Conservation (phyloP, 2,329 filamentous ascomycete genomes). For the Ophiostoma triangulosporum region DNA sequence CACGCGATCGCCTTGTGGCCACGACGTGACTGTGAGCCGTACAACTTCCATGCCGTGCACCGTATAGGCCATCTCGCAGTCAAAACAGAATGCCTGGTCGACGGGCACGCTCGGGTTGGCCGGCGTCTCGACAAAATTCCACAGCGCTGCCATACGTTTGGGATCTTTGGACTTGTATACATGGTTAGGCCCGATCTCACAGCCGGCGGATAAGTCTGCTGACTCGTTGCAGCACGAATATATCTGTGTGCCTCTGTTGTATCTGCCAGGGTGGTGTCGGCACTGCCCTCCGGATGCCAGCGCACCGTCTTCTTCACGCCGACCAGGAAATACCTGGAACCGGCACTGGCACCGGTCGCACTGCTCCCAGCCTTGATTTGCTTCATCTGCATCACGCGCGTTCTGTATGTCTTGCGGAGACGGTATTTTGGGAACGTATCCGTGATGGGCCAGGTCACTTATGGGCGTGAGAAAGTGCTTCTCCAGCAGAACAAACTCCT, state of each 20-base stretch:
- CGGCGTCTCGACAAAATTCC: constrained; percentile 73
- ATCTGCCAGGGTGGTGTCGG: constrained; percentile 66
- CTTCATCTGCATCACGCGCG: constrained; percentile 50
- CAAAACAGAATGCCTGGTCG: constrained; percentile 64
- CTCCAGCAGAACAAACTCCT: constrained; percentile 53
- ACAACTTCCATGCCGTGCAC: constrained; percentile 78
- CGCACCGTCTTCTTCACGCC: constrained; percentile 61
- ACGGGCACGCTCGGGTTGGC: constrained; percentile 38
- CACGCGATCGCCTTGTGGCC: constrained; percentile 63
- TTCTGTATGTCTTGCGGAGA: constrained; percentile 50
- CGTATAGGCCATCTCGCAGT: constrained; percentile 98
- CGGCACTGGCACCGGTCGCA: constrained; percentile 78
- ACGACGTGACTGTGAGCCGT: constrained; percentile 75
- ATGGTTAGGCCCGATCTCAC: constrained; percentile 56
- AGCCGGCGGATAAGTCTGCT: constrained; percentile 61
- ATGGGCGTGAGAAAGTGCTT: constrained; percentile 51
- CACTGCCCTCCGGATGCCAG: constrained; percentile 68
- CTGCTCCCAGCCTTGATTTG: constrained; percentile 65
- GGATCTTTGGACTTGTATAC: constrained; percentile 75
- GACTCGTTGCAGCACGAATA: constrained; percentile 70
- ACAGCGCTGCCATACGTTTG: constrained; percentile 60
- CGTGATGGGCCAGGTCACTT: constrained; percentile 47
- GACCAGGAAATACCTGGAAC: constrained; percentile 85
- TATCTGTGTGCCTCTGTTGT: constrained; percentile 42
- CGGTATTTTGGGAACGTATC: constrained; percentile 62